Evolutionary conservation across 2,329 filamentous ascomycete genomes (phyloP), one percentile per base, ranked within the genome.

Genomic region (Thielaviopsis euricoi): DNA sequence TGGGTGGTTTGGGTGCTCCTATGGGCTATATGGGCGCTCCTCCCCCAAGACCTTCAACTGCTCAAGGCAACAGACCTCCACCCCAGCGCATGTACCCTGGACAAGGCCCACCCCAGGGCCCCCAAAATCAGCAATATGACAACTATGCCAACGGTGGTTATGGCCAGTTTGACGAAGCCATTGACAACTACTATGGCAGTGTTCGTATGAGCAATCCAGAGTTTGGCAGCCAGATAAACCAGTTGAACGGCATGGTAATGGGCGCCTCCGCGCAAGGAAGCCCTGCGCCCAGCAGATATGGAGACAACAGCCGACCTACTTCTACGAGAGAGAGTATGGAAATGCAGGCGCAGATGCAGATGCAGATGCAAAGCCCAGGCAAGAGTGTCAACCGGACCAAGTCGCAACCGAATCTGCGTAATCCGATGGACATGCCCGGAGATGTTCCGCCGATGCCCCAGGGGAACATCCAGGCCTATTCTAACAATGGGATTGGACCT

Each of bases 341-440:
- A 54, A 55, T 54, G 15, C 29, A 33, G 12, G 29, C 29, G 29
- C 29, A 33, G 9, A 55, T 51, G 52, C 51, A 55, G 7, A 25
- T 23, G 25, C 43, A 7, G 25, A 25, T 23, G 25, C 43, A 7
- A 22, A 37, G 22, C 61, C 76, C 70, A 57, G 78, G 70, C 63
- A 77, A 75, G 22, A 75, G 79, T 63, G 67, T 83, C 55, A 78
- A 74, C 60, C 76, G 78, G 60, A 80, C 81, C 17, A 82, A 82
- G 62, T 87, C 83, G 12, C 83, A 87, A 65, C 82, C 83, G 29
- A 79, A 86, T 65, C 70, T 86, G 59, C 75, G 79, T 40, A 76
- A 81, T 62, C 81, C 86, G 1, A 89, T 89, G 63, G 87, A 89
- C 65, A 85, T 90, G 77, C 82, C 80, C 1, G 76, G 73, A 25